A percentile compares a stretch with the other conserved stretches of the same genome.
Evolutionary conservation across 2,329 filamentous ascomycete genomes (phyloP).

Genomic region (Aspergillus latus): DNA sequence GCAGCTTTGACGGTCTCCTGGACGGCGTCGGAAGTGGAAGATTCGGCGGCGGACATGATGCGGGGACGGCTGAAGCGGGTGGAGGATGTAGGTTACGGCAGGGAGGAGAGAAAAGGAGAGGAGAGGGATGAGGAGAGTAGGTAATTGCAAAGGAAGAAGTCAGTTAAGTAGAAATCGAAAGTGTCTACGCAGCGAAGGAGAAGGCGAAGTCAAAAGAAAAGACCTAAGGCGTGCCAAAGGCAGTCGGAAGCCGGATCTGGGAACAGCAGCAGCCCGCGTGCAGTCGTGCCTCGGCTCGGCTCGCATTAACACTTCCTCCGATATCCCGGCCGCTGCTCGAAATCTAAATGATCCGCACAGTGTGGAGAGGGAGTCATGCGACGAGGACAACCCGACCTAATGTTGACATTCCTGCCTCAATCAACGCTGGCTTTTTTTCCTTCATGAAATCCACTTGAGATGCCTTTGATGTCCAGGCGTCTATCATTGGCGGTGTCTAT

Average conservation of each 20-base stretch:
- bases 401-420: too few relatives aligned
- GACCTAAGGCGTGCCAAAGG: neutral
- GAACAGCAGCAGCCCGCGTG: neutral
- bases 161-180: neutral
- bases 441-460: neutral
- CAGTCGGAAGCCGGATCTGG: constrained; percentile 10
- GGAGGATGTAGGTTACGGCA: neutral
- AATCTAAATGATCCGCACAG: neutral
- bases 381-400: neutral
- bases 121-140: neutral
- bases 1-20: constrained; percentile 30
- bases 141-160: neutral
- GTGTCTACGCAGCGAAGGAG: neutral
- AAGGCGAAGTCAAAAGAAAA: neutral
- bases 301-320: constrained; percentile 16
- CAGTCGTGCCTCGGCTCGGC: constrained; percentile 29
- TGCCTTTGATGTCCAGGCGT: too few relatives aligned
- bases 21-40: constrained; percentile 30
- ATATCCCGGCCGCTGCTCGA: neutral
- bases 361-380: neutral
- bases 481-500: neutral
- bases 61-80: constrained; percentile 12
- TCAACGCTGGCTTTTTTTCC: neutral
- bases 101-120: constrained; percentile 1
- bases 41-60: constrained; percentile 31